Conservation (phyloP, 306 rosid genomes). For the Macrotyloma uniflorum region DNA sequence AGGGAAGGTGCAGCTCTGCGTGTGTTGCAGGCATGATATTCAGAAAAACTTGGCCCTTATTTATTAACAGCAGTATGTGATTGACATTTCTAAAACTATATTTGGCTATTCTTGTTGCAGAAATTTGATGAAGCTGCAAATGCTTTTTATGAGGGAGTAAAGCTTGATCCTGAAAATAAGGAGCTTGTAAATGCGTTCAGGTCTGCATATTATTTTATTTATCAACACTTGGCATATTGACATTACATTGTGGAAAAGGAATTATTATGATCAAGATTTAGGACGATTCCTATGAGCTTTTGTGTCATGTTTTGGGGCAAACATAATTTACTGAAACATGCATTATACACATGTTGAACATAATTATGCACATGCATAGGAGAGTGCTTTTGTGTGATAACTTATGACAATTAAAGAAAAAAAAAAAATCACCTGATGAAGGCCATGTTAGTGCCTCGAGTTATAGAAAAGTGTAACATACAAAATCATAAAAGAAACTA, state of each 20-base stretch:
- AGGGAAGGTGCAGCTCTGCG: slow-evolving; percentile 97
- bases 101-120: slow-evolving; percentile 52
- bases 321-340: background rate
- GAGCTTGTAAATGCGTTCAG: slow-evolving; percentile 91
- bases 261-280: background rate
- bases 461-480: background rate
- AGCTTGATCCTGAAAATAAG: slow-evolving; percentile 76
- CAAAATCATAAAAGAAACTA: background rate
- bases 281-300: background rate
- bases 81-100: slow-evolving; percentile 28
- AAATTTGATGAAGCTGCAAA: slow-evolving; percentile 96
- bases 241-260: background rate
- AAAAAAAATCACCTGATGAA: background rate
- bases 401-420: background rate
- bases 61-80: slow-evolving; percentile 15
- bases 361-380: background rate
- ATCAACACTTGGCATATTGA: background rate
- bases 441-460: background rate
- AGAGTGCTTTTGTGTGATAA: background rate
- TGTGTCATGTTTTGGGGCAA: background rate
- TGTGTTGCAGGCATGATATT: slow-evolving; percentile 71
- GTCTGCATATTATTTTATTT: slow-evolving; percentile 42
- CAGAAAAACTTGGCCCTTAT: slow-evolving; percentile 22
- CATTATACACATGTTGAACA: background rate
- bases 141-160: slow-evolving; percentile 86